Evolutionary conservation across 2,329 filamentous ascomycete genomes (phyloP), one percentile per base, ranked within the genome.

Genomic region (Mycocentrospora acerina): DNA sequence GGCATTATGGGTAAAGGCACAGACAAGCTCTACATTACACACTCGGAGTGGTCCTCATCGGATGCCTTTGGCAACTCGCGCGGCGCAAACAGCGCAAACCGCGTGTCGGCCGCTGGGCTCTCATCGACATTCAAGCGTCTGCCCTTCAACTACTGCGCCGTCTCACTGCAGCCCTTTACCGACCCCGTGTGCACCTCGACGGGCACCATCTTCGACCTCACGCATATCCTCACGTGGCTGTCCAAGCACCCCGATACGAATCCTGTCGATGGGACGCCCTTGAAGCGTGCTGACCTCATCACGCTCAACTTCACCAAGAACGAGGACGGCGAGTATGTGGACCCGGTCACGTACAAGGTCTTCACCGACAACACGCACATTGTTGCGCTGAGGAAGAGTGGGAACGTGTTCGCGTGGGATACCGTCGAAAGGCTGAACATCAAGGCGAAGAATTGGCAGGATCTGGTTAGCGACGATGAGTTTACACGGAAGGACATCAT

Each of bases 331-430:
- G 93, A 97, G 57, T 87, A 93, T 59, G 88, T 97, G 48, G 93
- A 98, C 59, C 94, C 93, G 0, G 91, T 98, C 31, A 96, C 90
- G 0, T 97, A 88, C 76, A 98, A 98, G 68, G 87, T 95, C 28
- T 89, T 98, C 60, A 98, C 93, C 31, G 90, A 98, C 66, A 97
- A 97, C 68, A 97, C 93, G 4, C 93, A 97, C 68, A 88, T 98
- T 42, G 88, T 97, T 30, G 91, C 90, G 12, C 77, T 98, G 48
- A 79, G 82, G 40, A 86, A 77, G 38, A 91, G 90, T 41, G 91
- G 91, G 33, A 98, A 98, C 69, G 93, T 95, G 4, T 98, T 97
- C 64, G 84, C 90, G 1, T 96, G 86, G 81, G 94, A 98, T 60
- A 98, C 94, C 2, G 82, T 98, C 25, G 88, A 97, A 69, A 80